Conservation (phyloP, 2,329 filamentous ascomycete genomes). For the Cephalotrichum gorgonifer region DNA sequence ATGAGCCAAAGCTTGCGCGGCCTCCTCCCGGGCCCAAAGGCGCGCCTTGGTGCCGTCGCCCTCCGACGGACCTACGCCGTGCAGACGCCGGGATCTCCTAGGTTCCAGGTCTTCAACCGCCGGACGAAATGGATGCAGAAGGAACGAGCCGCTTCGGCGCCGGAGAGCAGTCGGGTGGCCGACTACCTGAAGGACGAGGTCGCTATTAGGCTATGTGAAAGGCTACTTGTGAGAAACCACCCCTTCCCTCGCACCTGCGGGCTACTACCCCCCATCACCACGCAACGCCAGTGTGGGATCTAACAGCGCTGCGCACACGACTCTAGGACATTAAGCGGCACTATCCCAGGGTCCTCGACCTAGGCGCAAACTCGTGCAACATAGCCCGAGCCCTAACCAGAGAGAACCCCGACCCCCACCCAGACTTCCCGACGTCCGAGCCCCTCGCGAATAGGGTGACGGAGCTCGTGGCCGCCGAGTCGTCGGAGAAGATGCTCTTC, state of each 20-base stretch:
- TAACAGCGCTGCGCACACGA: background rate
- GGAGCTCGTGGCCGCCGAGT: slow-evolving; percentile 71
- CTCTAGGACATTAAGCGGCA: slow-evolving; percentile 82
- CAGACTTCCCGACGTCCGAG: slow-evolving; percentile 43
- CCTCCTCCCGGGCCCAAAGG: background rate
- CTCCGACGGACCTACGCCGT: slow-evolving; percentile 58
- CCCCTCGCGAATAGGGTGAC: slow-evolving; percentile 63
- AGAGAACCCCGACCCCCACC: slow-evolving; percentile 54
- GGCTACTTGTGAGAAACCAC: slow-evolving; percentile 65
- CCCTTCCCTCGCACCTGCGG: background rate
- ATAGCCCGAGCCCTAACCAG: slow-evolving; percentile 72
- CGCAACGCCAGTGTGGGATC: background rate
- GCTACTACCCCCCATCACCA: background rate
- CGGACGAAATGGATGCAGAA: slow-evolving; percentile 84
- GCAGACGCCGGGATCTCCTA: slow-evolving; percentile 64
- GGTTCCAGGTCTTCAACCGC: slow-evolving; percentile 85
- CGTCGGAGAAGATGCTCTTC: slow-evolving; percentile 66
- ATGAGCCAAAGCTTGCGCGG: slow-evolving; percentile 4
- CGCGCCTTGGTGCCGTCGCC: background rate
- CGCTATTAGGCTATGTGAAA: slow-evolving; percentile 71
- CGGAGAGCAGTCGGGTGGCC: slow-evolving; percentile 62
- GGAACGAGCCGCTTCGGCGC: slow-evolving; percentile 67
- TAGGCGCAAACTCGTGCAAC: slow-evolving; percentile 93
- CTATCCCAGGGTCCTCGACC: slow-evolving; percentile 77
- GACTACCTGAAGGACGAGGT: slow-evolving; percentile 95